Percentiles rank a stretch among this genome's conserved stretches.
Evolutionary conservation across 1,284 basidiomycete species (phyloP).

Genomic region (Lentinus polychrous): DNA sequence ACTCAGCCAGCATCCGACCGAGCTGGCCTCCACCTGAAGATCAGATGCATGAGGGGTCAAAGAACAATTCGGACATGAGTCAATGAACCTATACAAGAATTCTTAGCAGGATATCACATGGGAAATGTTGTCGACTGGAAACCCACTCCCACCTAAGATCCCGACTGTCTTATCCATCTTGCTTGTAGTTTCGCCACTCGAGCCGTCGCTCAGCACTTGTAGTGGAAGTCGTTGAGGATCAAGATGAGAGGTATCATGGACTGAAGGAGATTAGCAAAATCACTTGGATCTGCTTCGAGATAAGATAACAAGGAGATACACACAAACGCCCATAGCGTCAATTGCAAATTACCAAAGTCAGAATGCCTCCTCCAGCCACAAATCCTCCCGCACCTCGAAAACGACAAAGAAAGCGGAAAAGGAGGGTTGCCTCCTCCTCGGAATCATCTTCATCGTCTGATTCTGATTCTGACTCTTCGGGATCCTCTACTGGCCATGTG

Average conservation of each 20-base stretch:
- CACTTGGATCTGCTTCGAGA: background rate
- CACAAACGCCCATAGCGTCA: conserved; percentile 6
- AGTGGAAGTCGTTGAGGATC: background rate
- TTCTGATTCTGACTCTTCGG: conserved; percentile 16
- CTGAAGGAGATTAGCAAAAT: conserved; percentile 1
- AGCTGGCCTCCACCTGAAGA: conserved; percentile 89
- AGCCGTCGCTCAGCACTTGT: too few species aligned
- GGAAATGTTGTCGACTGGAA: background rate
- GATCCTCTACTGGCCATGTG: background rate
- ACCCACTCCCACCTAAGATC: conserved; percentile 59
- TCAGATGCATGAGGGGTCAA: background rate
- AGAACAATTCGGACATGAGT: background rate
- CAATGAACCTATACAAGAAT: background rate
- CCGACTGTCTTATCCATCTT: conserved; percentile 53
- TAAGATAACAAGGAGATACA: background rate
- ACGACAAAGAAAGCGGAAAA: conserved; percentile 34
- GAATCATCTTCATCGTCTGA: conserved; percentile 28
- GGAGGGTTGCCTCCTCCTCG: conserved; percentile 32
- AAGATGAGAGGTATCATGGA: conserved; percentile 2
- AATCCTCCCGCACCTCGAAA: conserved; percentile 22
- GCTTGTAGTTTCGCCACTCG: background rate
- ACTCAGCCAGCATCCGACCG: conserved; percentile 93
- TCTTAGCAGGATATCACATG: conserved; percentile 7
- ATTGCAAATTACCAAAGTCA: conserved; percentile 3
- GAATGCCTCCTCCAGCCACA: conserved; percentile 17